Percentiles rank a stretch among this genome's conserved stretches.
Conservation (phyloP, 169 alveolate genomes). For the Plasmodium ovale region DNA sequence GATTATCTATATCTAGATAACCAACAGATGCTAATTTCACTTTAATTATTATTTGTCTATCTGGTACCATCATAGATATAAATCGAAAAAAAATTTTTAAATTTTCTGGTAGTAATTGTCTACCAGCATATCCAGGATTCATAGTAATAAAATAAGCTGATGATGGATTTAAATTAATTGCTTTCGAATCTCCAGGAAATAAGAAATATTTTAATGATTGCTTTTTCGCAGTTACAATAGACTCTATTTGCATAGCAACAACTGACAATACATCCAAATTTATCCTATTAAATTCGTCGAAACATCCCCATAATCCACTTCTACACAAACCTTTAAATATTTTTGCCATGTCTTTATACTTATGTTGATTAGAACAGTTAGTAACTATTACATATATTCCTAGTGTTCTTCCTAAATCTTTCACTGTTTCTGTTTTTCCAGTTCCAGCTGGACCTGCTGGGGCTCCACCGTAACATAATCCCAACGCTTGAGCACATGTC, state of each 20-base stretch:
- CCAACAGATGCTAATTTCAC: constrained; percentile 97
- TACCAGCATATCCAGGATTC: constrained; percentile 99
- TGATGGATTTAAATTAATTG: constrained; percentile 93
- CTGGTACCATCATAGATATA: constrained; percentile 94
- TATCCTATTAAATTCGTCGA: constrained; percentile 98
- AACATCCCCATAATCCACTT: constrained; percentile 99
- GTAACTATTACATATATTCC: constrained; percentile 98
- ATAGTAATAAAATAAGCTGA: constrained; percentile 98
- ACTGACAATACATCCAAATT: constrained; percentile 97
- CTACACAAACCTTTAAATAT: constrained; percentile 95
- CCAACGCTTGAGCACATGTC: constrained; percentile 97
- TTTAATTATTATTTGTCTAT: constrained; percentile 91
- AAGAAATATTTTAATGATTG: constrained; percentile 87
- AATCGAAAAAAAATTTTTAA: constrained; percentile 94
- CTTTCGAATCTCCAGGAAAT: constrained; percentile 86
- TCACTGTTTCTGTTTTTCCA: constrained; percentile 99
- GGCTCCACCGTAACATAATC: constrained; percentile 97
- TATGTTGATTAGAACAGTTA: constrained; percentile 98
- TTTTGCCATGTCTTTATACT: constrained; percentile 97
- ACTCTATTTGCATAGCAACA: constrained; percentile 94
- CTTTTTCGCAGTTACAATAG: constrained; percentile 93
- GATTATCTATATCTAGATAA: constrained; percentile 94
- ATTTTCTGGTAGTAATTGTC: constrained; percentile 97
- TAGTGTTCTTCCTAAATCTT: constrained; percentile 96
- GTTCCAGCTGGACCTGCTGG: constrained; percentile 99